phyloP scores from a whole-genome alignment of 1,284 basidiomycete genomes.

The Irpex sp. region DNA sequence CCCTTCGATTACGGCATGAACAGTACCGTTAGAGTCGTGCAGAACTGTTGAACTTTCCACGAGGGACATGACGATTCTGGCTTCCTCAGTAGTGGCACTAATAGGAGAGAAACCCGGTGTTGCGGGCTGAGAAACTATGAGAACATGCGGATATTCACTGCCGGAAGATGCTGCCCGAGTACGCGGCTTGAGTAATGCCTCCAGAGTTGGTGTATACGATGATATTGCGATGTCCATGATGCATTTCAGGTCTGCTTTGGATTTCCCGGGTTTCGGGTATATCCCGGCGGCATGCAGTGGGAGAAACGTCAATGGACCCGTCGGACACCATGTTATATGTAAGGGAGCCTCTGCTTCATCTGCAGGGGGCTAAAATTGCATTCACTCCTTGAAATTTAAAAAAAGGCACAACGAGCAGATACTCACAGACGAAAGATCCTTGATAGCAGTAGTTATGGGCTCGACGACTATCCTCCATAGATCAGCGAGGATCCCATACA shows the following conservation, averaged over 20 bases:
- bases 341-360: not conserved
- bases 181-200: not conserved
- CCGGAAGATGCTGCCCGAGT: not conserved
- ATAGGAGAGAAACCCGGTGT: not conserved
- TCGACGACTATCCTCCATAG: no score
- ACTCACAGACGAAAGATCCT: no score
- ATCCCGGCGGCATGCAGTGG: not conserved
- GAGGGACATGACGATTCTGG: not conserved
- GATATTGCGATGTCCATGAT: not conserved
- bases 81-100: not conserved
- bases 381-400: no score
- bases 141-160: not conserved
- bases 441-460: no score
- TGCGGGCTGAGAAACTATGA: not conserved
- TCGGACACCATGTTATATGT: not conserved
- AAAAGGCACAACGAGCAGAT: no score
- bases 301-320: not conserved
- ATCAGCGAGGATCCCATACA: no score
- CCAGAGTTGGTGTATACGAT: not conserved
- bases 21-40: not conserved
- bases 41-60: not conserved
- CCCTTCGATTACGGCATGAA: constrained; percentile 3
- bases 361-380: no score
- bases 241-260: not conserved
- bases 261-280: not conserved